A percentile compares a stretch with the other conserved stretches of the same genome.
Evolutionary conservation across 208 protist species (phyloP).

Genomic region (Trichomonas tenax): DNA sequence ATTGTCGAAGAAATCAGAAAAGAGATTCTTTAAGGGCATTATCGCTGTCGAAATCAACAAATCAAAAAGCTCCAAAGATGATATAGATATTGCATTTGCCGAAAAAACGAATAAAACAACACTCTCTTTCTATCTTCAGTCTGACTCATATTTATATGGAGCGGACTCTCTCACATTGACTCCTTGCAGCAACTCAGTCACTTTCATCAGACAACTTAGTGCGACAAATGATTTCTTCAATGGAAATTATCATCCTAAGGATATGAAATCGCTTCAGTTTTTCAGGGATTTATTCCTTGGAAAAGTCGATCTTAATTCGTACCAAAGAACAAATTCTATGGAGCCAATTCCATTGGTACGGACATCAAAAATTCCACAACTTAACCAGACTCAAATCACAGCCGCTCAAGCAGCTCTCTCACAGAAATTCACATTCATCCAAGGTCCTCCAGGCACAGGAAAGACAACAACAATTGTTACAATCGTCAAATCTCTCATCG

Average conservation of each 20-base stretch:
- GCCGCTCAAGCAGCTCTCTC: slow-evolving; percentile 60
- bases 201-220: neutral
- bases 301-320: neutral
- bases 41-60: neutral
- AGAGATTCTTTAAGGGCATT: neutral
- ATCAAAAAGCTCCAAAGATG: neutral
- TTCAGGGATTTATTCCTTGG: neutral
- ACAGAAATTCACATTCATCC: slow-evolving; percentile 44
- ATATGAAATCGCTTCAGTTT: neutral
- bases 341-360: neutral
- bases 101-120: neutral
- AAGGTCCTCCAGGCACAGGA: neutral
- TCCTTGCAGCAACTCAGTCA: neutral
- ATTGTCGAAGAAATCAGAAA: neutral
- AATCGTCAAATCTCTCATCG: neutral
- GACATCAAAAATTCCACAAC: neutral
- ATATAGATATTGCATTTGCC: neutral
- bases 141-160: neutral
- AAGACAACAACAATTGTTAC: neutral
- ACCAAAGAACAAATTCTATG: neutral
- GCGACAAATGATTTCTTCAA: neutral
- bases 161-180: neutral
- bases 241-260: neutral
- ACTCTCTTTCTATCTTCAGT: neutral
- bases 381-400: slow-evolving; percentile 59